Base-by-base conservation (phyloP, 2,329 filamentous ascomycete species). In the Botrytis galanthina region DNA sequence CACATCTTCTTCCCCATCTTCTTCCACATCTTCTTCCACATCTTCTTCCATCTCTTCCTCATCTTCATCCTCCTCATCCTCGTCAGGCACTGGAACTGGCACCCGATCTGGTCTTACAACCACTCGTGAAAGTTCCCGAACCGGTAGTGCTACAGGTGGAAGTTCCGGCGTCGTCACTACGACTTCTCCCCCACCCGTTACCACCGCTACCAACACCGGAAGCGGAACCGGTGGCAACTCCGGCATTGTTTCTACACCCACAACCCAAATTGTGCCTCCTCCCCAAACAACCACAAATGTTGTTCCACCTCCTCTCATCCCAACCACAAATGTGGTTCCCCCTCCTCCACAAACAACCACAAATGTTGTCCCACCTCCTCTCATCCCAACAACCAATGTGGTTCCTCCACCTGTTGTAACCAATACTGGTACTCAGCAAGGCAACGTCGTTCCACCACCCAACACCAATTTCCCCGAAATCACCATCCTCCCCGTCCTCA, bases 401-500 rank as follows among this genome's bases (percentile, higher is more conserved):
- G 29, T 66, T 18, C 63, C 63, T 10, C 63, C 63, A 51, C 63
- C 63, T 3, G 20, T 10, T 16, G 39, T 62, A 39, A 26, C 22
- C 67, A 39, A 29, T 14, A 70, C 48, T 29, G 32, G 51, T 22
- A 70, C 67, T n/a, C 35, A 51, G 39, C 29, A 22, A 10, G 59
- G 59, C 35, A 39, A 8, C 26, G n/a, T 66, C 8, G 46, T 66
- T 22, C 46, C 60, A 2, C 70, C 70, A 6, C 60, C 69, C 14
- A 63, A 70, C 51, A 60, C 68, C 39, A n/a, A 26, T 16, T 48
- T 71, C 46, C 60, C 60, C 26, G 22, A 22, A 16, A 51, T 71
- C 32, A 71, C 70, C 16, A 62, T 71, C 42, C 44, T 71, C 60
- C 59, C 59, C n/a, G n/a, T 71, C 12, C 59, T 51, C 8, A 71